A percentile compares a stretch with the other conserved stretches of the same genome.
These are phyloP conservation scores for Monilinia polystroma DNA, from an alignment of 2,329 filamentous ascomycete genomes.

Conservation along the genomic window DNA sequence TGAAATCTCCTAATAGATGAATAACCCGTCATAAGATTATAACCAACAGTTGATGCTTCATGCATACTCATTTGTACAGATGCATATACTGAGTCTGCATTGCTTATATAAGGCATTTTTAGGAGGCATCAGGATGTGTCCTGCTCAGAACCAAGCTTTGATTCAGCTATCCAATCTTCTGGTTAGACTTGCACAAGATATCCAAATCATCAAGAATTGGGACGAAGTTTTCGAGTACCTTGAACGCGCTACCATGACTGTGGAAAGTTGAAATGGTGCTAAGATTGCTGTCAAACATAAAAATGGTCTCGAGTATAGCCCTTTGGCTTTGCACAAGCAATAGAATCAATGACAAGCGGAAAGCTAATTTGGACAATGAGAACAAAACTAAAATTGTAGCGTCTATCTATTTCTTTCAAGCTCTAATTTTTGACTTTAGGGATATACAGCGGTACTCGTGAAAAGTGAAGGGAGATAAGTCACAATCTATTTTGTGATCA, in stretches of 20 bases:
- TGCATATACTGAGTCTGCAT: slow-evolving; percentile 30
- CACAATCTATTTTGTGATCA: slow-evolving; percentile 20
- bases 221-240: slow-evolving; percentile 28
- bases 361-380: neutral
- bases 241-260: slow-evolving; percentile 6
- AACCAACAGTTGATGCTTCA: too few species aligned
- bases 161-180: slow-evolving; percentile 39
- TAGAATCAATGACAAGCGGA: too few species aligned
- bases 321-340: too few species aligned
- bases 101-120: slow-evolving; percentile 35
- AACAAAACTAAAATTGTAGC: neutral
- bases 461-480: neutral
- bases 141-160: slow-evolving; percentile 41
- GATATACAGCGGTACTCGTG: neutral
- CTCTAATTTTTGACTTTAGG: slow-evolving; percentile 1
- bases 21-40: too few species aligned
- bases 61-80: slow-evolving; percentile 21
- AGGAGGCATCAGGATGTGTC: slow-evolving; percentile 39
- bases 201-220: slow-evolving; percentile 35
- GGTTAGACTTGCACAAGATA: slow-evolving; percentile 29
- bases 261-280: slow-evolving; percentile 21
- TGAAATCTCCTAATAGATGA: too few species aligned
- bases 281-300: slow-evolving; percentile 16
- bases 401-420: slow-evolving; percentile 11
- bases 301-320: neutral